Evolutionary conservation across 1,284 basidiomycete genomes (phyloP).

Genomic region (Ustilago bromivora): DNA sequence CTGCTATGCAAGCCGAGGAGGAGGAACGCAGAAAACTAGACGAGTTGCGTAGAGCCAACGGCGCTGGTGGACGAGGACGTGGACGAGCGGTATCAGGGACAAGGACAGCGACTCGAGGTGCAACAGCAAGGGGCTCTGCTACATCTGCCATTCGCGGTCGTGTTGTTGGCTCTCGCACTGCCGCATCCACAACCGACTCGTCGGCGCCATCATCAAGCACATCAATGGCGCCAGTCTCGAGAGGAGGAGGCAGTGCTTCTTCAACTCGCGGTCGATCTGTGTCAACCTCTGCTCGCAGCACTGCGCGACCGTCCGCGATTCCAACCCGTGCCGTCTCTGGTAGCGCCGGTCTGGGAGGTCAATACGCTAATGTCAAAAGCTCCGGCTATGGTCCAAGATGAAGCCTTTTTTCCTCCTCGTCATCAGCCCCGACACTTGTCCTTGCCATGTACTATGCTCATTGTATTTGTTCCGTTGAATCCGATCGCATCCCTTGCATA

Average conservation of each 20-base stretch:
- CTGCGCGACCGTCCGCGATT: constrained; percentile 33
- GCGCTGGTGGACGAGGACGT: constrained; percentile 17
- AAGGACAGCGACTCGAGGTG: constrained; percentile 7
- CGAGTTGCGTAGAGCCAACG: constrained; percentile 15
- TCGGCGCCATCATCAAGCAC: constrained; percentile 9
- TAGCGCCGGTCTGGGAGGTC: constrained; percentile 51
- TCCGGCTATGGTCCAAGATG: constrained; percentile 52
- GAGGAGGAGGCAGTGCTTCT: constrained; percentile 15
- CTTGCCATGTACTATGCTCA: constrained; percentile 1
- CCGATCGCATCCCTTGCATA: not conserved
- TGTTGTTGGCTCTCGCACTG: constrained; percentile 15
- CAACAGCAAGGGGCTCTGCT: constrained; percentile 18
- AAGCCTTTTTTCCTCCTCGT: not conserved
- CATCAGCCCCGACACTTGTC: not conserved
- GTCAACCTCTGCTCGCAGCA: constrained; percentile 15
- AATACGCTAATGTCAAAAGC: constrained; percentile 56
- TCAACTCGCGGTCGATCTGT: constrained; percentile 28
- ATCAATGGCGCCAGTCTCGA: constrained; percentile 5
- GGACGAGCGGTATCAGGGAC: constrained; percentile 27
- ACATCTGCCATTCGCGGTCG: constrained; percentile 24
- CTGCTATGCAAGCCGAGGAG: constrained; percentile 19
- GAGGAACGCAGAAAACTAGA: constrained; percentile 24
- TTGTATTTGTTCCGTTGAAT: constrained; percentile 10
- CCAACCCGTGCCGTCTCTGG: constrained; percentile 37
- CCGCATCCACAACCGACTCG: constrained; percentile 3